Conservation (phyloP, 495 filamentous ascomycete genomes). For the Amniculicola lignicola region DNA sequence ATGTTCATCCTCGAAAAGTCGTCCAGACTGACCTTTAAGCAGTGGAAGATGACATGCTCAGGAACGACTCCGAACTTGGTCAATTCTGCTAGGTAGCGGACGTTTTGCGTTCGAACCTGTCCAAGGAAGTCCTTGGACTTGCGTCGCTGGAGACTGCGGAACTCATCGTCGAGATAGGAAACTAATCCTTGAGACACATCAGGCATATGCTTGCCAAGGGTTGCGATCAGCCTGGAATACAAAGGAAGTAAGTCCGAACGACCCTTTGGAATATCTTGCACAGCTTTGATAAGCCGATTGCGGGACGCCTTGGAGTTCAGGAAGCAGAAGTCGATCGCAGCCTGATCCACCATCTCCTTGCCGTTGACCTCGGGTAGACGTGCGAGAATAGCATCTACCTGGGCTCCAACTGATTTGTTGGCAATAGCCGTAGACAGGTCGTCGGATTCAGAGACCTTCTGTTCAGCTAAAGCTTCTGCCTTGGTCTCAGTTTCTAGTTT, state of each 20-base stretch:
- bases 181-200: constrained; percentile 91
- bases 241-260: constrained; percentile 86
- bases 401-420: constrained; percentile 95
- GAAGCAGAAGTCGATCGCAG: constrained; percentile 94
- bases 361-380: constrained; percentile 85
- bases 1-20: constrained; percentile 99
- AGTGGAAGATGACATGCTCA: constrained; percentile 98
- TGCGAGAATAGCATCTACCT: constrained; percentile 86
- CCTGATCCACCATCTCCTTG: constrained; percentile 87
- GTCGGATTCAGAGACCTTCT: constrained; percentile 58
- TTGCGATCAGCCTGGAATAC: constrained; percentile 90
- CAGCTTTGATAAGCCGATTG: constrained; percentile 86
- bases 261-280: constrained; percentile 92
- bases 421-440: constrained; percentile 91
- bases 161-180: constrained; percentile 92
- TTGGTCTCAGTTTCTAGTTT: constrained; percentile 43
- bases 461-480: constrained; percentile 54
- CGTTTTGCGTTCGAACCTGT: constrained; percentile 89
- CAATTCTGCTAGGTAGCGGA: constrained; percentile 93
- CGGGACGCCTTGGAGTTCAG: constrained; percentile 97
- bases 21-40: constrained; percentile 93
- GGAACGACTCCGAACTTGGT: constrained; percentile 98
- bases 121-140: constrained; percentile 97
- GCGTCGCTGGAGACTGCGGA: constrained; percentile 93
- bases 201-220: constrained; percentile 87